These are phyloP conservation scores for Pseudocercospora vitis DNA, from an alignment of 2,329 filamentous ascomycete genomes.

Conservation along the genomic window DNA sequence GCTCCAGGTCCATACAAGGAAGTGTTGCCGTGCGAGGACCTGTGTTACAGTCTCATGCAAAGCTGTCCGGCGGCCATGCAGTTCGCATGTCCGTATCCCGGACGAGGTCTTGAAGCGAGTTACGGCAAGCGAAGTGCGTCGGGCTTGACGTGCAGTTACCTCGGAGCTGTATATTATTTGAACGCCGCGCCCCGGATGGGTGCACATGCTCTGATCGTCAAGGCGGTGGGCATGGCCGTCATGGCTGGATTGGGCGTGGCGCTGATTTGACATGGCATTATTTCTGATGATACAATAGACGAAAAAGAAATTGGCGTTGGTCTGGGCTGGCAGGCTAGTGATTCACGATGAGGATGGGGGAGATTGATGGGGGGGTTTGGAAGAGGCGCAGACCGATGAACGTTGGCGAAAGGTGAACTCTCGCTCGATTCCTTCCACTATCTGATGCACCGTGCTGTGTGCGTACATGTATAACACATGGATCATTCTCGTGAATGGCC, in stretches of 20 bases:
- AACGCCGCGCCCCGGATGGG: constrained; percentile 24
- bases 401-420: no score
- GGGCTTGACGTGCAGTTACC: constrained; percentile 38
- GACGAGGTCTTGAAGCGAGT: constrained; percentile 49
- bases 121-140: constrained; percentile 47
- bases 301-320: not conserved
- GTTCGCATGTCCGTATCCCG: constrained; percentile 69
- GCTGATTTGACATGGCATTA: not conserved
- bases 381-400: no score
- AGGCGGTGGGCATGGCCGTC: constrained; percentile 6
- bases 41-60: constrained; percentile 83
- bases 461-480: not conserved
- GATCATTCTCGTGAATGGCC: no score
- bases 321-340: no score
- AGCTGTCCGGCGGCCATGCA: constrained; percentile 75
- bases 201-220: not conserved
- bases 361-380: no score
- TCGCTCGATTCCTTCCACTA: not conserved
- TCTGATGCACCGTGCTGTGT: no score
- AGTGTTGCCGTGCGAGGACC: constrained; percentile 79
- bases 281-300: no score
- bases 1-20: constrained; percentile 91
- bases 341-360: no score
- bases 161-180: constrained; percentile 39
- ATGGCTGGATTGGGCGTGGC: not conserved